Evolutionary conservation across 306 rosid species (phyloP), one percentile per base, ranked within the genome.

Genomic region (Corylus heterophylla): DNA sequence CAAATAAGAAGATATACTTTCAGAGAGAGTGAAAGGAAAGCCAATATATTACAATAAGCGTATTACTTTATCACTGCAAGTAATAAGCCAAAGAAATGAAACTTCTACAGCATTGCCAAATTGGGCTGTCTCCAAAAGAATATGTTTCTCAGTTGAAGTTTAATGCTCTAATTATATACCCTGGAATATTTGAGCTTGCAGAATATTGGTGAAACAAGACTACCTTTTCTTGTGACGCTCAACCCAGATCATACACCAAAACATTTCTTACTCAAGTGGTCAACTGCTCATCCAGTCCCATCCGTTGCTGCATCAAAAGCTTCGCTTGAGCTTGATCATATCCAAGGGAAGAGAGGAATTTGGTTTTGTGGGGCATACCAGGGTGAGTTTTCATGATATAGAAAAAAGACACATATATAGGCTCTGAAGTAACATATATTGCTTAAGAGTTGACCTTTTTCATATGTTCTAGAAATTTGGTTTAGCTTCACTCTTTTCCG

Each of bases 311-410:
- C 98, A 16, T 84, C 87, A 66, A 95, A 89, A 85, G 98, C 98
- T 71, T 87, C 90, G 3, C 71, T 71, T 62, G 94, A 95, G 80
- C 85, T 92, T 54, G 75, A 81, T 29, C 78, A 17, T 48, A 91
- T 95, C 86, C 98, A 95, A 91, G 98, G 98, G 50, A 91, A 87
- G 68, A 87, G 98, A 88, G 83, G 90, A 79, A 87, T 95, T 58
- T 95, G 98, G 98, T 95, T 91, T 82, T 90, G 89, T 79, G 98
- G 98, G 42, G 97, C 97, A 51, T 95, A 92, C 80, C 95, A 85
- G 68, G 98, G 98, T 92, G 76, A 74, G 83, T 14, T 68, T 58
- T 83, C 66, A 47, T 83, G 54, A 74, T 74, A 56, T 29, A 49
- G 7, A 7, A 69, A 42, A n/a, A n/a, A 1, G 7, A 5, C 8